Conservation (phyloP, 225 moss, liverwort and hornwort species). For the Ulota crispa region DNA sequence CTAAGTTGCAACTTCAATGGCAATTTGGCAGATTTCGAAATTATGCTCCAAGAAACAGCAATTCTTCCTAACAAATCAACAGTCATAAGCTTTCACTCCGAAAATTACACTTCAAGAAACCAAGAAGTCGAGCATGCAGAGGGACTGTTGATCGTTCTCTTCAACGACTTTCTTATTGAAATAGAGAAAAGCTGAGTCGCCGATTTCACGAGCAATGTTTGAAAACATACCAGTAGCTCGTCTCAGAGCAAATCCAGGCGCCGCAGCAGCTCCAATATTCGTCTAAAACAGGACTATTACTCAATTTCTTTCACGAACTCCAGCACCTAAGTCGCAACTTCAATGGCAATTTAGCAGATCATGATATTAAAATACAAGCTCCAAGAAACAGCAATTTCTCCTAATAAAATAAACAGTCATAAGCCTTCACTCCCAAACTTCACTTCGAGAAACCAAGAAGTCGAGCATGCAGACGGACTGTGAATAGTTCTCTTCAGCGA, state of each 20-base stretch:
- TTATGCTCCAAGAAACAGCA: not conserved
- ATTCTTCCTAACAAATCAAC: not conserved
- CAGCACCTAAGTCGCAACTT: not conserved
- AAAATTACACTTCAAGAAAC: constrained; percentile 7
- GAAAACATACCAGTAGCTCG: not conserved
- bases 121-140: not conserved
- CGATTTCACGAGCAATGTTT: not conserved
- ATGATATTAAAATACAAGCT: not conserved
- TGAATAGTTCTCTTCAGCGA: not conserved
- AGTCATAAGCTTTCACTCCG: not conserved
- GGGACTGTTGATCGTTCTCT: not conserved
- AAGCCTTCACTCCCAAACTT: not conserved
- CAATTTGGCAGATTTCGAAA: not conserved
- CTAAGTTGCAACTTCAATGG: not conserved
- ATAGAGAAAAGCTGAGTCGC: not conserved
- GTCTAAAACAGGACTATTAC: no score
- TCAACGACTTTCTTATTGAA: not conserved
- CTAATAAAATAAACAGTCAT: not conserved
- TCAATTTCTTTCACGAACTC: not conserved
- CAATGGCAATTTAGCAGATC: not conserved
- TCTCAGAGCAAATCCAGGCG: not conserved
- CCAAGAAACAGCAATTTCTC: not conserved
- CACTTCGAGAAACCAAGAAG: constrained; percentile 9
- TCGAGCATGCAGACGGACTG: not conserved
- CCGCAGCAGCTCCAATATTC: not conserved